Evolutionary conservation across 78 protist genomes (phyloP), one percentile per base, ranked within the genome.

Genomic region (Tieghemostelium lacteum): DNA sequence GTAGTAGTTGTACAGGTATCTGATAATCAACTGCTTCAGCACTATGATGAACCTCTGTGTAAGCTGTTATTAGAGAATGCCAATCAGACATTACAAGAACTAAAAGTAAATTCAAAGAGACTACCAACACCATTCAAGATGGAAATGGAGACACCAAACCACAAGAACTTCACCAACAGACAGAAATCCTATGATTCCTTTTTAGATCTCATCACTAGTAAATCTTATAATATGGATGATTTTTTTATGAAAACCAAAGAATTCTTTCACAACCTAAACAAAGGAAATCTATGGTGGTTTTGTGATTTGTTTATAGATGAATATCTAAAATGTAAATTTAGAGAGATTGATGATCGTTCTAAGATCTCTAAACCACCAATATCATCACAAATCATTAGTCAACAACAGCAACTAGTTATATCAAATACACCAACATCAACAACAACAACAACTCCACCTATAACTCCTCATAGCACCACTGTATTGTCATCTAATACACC

Each of bases 231-330:
- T 57, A 57, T 16, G 6, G 63, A 16, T 57, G 24, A 57, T 57
- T 57, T 57, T 57, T 26, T n/a, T 29, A 10, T 22, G 14, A 66
- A 69, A 22, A 69, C 72, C 16, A 55, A 69, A 45, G 72, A 83
- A 16, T 83, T 83, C 34, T 83, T 83, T 49, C 4, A 24, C 36
- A 5, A 26, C 0, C 34, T 83, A 24, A 31, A 42, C 37, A 50
- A 57, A 7, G 58, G 45, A 28, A 83, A 83, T 69, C 26, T 69
- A 16, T 83, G 91, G 91, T 83, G 91, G 91, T 83, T 83, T 58
- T 83, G 91, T 83, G 91, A 83, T 42, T 57, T 83, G 28, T 83
- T 83, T 61, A 69, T 83, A 12, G 77, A 83, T 42, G 64, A 83
- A 42, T 83, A 58, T 33, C 63, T 67, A 24, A 66, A 83, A 42